Base-by-base conservation (phyloP, 2,329 filamentous ascomycete species). In the Torrubiellomyces zombiae region DNA sequence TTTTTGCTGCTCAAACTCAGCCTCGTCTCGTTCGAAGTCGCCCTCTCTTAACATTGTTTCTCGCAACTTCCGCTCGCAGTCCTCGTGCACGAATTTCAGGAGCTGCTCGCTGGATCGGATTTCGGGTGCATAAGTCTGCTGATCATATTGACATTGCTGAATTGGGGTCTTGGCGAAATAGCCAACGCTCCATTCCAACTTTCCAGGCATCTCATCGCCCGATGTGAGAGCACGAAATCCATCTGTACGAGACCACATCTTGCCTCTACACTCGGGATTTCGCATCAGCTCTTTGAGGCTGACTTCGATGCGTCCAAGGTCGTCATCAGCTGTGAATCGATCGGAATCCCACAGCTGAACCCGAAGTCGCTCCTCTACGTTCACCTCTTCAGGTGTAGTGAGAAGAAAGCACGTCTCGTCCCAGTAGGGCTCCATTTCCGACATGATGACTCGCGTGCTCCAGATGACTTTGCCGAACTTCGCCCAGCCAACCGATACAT, bases 311-410 rank as follows among this genome's bases (percentile, higher is more conserved):
- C 75, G 63, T 10, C 77, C 76, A 2, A 82, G 55, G 38, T 82
- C 75, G 36, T 82, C 76, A 39, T 82, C 76, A 2, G 75, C 75
- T 3, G 69, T 75, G 25, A 67, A 62, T 21, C 70, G 68, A 42
- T 82, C 77, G 2, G 73, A 78, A 37, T 83, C 77, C 76, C 76
- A 83, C 0, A 82, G 54, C 39, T 81, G 75, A 2, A 82, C 40
- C 3, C 75, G 63, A 7, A 83, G 44, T 17, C 65, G 68, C 46
- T 80, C 75, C 13, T 73, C 64, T 0, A 78, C 75, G 32, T 82
- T 76, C 8, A 82, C 46, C 41, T 82, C 75, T 33, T 79, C 69
- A 0, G 70, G 60, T 0, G 73, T 72, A 2, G 82, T 74, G 2
- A 79, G 52, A n/a, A 82, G 50, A 29, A 66, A 75, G 13, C 65